phyloP scores from a whole-genome alignment of 805 yeast genomes.

The Candida peoriensis region DNA sequence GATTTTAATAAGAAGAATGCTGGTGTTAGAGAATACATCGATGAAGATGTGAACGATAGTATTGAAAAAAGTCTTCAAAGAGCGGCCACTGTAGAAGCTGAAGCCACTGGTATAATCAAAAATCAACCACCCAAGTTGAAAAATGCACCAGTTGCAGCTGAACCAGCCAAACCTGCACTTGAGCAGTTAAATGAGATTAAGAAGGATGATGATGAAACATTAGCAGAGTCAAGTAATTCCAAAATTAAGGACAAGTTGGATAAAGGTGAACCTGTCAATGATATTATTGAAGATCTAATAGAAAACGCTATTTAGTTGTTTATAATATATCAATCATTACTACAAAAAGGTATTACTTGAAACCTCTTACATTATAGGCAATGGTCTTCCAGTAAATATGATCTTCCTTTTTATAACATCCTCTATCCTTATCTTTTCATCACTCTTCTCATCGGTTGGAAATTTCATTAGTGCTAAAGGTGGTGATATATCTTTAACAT shows the following conservation, averaged over 20 bases:
- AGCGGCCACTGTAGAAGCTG: too few species aligned
- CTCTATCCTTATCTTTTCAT: conserved; percentile 40
- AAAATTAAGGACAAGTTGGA: conserved; percentile 7
- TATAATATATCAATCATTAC: not conserved
- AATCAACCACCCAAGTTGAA: conserved; percentile 1
- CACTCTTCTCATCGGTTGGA: conserved; percentile 21
- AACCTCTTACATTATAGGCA: conserved; percentile 61
- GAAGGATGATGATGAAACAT: conserved; percentile 2
- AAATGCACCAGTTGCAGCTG: conserved; percentile 18
- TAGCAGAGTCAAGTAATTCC: conserved; percentile 3
- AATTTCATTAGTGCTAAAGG: conserved; percentile 63
- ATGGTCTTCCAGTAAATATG: conserved; percentile 62
- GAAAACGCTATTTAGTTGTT: not conserved
- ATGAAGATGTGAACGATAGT: conserved; percentile 5
- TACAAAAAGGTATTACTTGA: not conserved
- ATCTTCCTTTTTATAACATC: conserved; percentile 58
- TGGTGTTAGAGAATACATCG: conserved; percentile 21
- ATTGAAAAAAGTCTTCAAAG: conserved; percentile 1
- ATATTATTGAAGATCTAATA: conserved; percentile 16
- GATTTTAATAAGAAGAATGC: conserved; percentile 22
- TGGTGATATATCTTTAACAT: conserved; percentile 49
- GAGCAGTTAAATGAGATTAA: conserved; percentile 16
- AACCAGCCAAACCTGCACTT: conserved; percentile 22
- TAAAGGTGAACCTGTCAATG: conserved; percentile 12
- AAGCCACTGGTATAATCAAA: too few species aligned